Percentiles rank a stretch among this genome's conserved stretches.
These are phyloP conservation scores for Miamiensis avidus DNA, from an alignment of 169 alveolate species.

Conservation along the genomic window DNA sequence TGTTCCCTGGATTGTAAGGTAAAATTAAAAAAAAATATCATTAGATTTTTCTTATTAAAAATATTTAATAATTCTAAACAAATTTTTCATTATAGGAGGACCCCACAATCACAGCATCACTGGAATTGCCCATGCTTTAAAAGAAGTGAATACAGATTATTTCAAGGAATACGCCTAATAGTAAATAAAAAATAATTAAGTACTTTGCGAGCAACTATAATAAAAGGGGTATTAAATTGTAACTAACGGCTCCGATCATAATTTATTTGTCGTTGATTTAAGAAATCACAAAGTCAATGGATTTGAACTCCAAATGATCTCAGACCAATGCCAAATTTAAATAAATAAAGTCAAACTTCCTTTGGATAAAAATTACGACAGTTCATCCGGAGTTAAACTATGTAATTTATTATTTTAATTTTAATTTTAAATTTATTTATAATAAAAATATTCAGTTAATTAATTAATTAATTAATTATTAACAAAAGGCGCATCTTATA, in stretches of 20 bases:
- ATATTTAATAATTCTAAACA: constrained; percentile 39
- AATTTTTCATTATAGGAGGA: constrained; percentile 92
- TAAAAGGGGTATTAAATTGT: constrained; percentile 54
- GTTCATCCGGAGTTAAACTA: neutral
- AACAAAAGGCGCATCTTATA: constrained; percentile 77
- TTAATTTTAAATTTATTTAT: too few relatives aligned
- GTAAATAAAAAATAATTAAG: constrained; percentile 49
- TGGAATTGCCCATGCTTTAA: constrained; percentile 75
- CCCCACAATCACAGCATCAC: constrained; percentile 91
- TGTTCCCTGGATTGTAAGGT: constrained; percentile 67
- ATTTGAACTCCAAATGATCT: constrained; percentile 34
- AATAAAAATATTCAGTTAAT: neutral
- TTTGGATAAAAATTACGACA: constrained; percentile 25
- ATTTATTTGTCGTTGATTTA: constrained; percentile 67
- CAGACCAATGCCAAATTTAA: constrained; percentile 46
- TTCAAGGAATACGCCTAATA: constrained; percentile 54
- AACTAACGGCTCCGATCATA: constrained; percentile 81
- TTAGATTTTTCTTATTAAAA: constrained; percentile 33
- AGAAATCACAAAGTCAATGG: constrained; percentile 49
- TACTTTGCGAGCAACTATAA: constrained; percentile 45
- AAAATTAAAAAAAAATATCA: constrained; percentile 24
- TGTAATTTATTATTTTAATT: neutral
- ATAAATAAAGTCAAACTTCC: constrained; percentile 50
- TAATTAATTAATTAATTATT: constrained; percentile 17
- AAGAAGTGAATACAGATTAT: constrained; percentile 59